Evolutionary conservation across 2,329 filamentous ascomycete species (phyloP).

Genomic region (Alternaria hordeiaustralica): DNA sequence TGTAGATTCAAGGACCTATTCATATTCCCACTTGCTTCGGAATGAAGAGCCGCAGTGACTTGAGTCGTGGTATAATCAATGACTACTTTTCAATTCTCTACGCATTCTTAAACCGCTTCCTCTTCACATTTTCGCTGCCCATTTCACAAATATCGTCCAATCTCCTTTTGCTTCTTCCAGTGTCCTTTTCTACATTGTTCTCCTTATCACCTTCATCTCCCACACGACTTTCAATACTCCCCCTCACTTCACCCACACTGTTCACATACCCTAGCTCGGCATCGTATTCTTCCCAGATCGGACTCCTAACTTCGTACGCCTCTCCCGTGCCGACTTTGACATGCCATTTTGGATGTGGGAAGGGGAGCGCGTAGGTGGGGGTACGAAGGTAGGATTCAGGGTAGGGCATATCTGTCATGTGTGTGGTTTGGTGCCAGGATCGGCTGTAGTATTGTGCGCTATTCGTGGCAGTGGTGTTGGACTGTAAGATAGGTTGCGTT

Average conservation of each 20-base stretch:
- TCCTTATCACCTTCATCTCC: background rate
- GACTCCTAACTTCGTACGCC: conserved; percentile 10
- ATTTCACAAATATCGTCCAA: background rate
- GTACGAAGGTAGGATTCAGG: conserved; percentile 21
- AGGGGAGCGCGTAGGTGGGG: conserved; percentile 9
- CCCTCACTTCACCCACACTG: conserved; percentile 5
- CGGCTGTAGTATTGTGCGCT: background rate
- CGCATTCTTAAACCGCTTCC: background rate
- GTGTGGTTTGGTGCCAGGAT: background rate
- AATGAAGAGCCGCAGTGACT: background rate
- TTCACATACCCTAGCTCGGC: background rate
- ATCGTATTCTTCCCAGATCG: conserved; percentile 19
- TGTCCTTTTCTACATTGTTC: background rate
- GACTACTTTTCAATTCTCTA: background rate
- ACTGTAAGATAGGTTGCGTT: background rate
- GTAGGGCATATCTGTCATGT: conserved; percentile 10
- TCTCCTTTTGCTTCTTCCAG: background rate
- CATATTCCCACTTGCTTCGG: background rate
- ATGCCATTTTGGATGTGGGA: conserved; percentile 23
- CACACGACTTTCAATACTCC: conserved; percentile 9
- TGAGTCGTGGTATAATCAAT: background rate
- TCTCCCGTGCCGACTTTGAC: conserved; percentile 1
- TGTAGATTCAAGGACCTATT: conserved; percentile 1
- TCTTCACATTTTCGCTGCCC: background rate
- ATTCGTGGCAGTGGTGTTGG: background rate